phyloP scores from a whole-genome alignment of 495 filamentous ascomycete species.

The Neurospora tetrasperma region DNA sequence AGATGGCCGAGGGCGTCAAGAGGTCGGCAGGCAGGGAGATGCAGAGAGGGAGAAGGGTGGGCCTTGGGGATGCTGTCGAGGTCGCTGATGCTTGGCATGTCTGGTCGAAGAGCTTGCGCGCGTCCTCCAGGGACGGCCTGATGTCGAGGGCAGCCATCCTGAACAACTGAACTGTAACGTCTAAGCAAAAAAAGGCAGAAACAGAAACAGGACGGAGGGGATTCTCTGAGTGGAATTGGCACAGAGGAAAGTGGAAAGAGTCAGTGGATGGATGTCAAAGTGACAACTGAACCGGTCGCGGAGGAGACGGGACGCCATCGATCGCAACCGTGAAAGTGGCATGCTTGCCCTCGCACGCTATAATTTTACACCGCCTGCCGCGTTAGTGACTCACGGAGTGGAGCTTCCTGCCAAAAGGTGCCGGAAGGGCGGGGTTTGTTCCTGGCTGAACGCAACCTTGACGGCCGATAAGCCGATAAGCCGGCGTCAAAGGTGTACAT shows the following conservation, averaged over 20 bases:
- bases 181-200: background rate
- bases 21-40: constrained; percentile 83
- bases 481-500: background rate
- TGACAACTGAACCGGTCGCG: background rate
- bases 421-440: background rate
- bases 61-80: constrained; percentile 4
- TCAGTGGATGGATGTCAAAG: background rate
- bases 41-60: constrained; percentile 80
- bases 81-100: constrained; percentile 8
- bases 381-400: background rate
- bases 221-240: background rate
- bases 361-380: constrained; percentile 1
- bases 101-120: constrained; percentile 18
- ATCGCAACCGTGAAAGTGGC: background rate
- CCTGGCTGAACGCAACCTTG: background rate
- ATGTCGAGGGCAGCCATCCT: constrained; percentile 17
- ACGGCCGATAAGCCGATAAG: background rate
- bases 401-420: background rate
- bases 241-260: background rate
- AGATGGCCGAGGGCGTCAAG: constrained; percentile 82
- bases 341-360: background rate
- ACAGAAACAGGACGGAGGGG: background rate
- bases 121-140: constrained; percentile 16
- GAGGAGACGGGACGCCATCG: background rate
- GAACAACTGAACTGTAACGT: background rate